These are phyloP conservation scores for Fusarium papillatum DNA, from an alignment of 2,329 filamentous ascomycete species.

Conservation along the genomic window DNA sequence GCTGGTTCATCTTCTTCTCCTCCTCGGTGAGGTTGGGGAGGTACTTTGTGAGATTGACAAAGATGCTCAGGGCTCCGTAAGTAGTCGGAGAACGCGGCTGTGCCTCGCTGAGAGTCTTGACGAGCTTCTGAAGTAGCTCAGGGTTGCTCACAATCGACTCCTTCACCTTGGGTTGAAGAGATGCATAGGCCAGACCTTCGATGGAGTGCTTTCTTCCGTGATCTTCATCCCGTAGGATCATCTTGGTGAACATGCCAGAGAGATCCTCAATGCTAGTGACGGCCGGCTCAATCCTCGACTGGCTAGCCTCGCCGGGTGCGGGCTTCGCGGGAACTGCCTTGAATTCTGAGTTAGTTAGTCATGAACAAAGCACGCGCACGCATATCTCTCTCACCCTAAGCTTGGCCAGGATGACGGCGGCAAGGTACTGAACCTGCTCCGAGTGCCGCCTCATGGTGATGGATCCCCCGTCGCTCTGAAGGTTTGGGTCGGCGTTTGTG, in stretches of 20 bases:
- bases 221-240: slow-evolving; percentile 72
- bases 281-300: slow-evolving; percentile 63
- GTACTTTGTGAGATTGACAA: slow-evolving; percentile 88
- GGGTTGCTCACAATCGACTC: slow-evolving; percentile 81
- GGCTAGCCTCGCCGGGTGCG: slow-evolving; percentile 52
- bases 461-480: slow-evolving; percentile 72
- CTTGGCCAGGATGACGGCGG: slow-evolving; percentile 84
- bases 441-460: slow-evolving; percentile 73
- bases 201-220: slow-evolving; percentile 78
- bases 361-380: slow-evolving; percentile 43
- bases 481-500: slow-evolving; percentile 65
- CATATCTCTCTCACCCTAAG: slow-evolving; percentile 62
- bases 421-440: slow-evolving; percentile 72
- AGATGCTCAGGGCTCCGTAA: slow-evolving; percentile 88
- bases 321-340: slow-evolving; percentile 68
- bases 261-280: slow-evolving; percentile 76
- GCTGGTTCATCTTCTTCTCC: slow-evolving; percentile 89
- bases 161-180: slow-evolving; percentile 87
- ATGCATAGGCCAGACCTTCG: slow-evolving; percentile 93
- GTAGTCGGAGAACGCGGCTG: slow-evolving; percentile 77
- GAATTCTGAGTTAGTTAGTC: slow-evolving; percentile 63
- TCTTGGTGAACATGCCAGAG: slow-evolving; percentile 73
- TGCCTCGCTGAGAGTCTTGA: slow-evolving; percentile 72
- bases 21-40: slow-evolving; percentile 85
- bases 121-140: slow-evolving; percentile 77